These are phyloP conservation scores for Suhomyces kilbournensis DNA, from an alignment of 805 yeast genomes.

Conservation along the genomic window DNA sequence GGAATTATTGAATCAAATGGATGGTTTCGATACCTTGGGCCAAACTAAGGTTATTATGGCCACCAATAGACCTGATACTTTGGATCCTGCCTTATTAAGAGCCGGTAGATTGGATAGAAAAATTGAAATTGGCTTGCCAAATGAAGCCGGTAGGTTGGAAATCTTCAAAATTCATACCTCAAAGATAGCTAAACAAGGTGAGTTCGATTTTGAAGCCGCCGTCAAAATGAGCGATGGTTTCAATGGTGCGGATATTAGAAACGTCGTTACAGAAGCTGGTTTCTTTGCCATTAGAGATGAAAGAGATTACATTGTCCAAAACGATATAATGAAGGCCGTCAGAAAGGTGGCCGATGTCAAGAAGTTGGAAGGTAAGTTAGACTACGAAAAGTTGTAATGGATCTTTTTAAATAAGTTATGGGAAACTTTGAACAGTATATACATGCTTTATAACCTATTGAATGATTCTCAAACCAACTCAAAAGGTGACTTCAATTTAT, in stretches of 20 bases:
- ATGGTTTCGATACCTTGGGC: constrained; percentile 94
- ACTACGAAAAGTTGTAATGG: constrained; percentile 82
- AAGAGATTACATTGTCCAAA: constrained; percentile 88
- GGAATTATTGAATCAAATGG: constrained; percentile 98
- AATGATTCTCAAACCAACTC: background rate
- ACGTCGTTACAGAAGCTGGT: constrained; percentile 97
- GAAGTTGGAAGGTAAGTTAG: constrained; percentile 94
- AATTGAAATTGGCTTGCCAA: constrained; percentile 92
- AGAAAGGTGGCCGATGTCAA: constrained; percentile 95
- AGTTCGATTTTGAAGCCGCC: constrained; percentile 93
- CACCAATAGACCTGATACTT: constrained; percentile 97
- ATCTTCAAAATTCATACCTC: constrained; percentile 90
- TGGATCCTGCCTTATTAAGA: constrained; percentile 94
- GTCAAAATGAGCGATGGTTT: constrained; percentile 99
- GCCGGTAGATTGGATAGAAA: constrained; percentile 97
- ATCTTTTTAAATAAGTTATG: background rate
- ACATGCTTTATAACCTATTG: constrained; percentile 1
- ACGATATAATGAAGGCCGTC: constrained; percentile 96
- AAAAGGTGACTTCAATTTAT: background rate
- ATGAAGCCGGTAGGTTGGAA: constrained; percentile 92
- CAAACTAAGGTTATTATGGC: constrained; percentile 98
- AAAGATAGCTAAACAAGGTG: constrained; percentile 85
- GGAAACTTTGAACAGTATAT: background rate
- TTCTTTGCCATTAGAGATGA: constrained; percentile 98
- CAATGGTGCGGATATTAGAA: constrained; percentile 97